A percentile compares a stretch with the other conserved stretches of the same genome.
Evolutionary conservation across 2,329 filamentous ascomycete genomes (phyloP).

Genomic region (Lecanicillium sp.): DNA sequence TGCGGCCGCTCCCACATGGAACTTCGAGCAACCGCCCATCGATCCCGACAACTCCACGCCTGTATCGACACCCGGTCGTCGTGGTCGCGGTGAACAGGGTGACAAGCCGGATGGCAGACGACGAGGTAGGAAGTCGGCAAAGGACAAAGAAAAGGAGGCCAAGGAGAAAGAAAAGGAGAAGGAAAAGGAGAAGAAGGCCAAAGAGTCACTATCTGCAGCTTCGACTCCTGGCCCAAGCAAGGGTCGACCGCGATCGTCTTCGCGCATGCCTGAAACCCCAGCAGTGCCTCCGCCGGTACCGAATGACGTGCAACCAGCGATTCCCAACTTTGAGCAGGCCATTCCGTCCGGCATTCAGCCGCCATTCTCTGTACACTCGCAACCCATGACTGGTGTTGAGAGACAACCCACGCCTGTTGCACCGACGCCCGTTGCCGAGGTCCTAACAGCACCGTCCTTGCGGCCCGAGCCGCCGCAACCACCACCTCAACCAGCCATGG

Average conservation of each 20-base stretch:
- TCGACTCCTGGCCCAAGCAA: constrained; percentile 36
- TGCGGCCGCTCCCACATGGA: constrained; percentile 66
- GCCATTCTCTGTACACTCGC: constrained; percentile 33
- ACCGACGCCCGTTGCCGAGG: constrained; percentile 40
- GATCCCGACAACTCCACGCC: constrained; percentile 57
- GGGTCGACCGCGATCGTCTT: constrained; percentile 49
- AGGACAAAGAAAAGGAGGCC: constrained; percentile 34
- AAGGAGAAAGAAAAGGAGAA: constrained; percentile 41
- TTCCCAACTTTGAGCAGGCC: constrained; percentile 39
- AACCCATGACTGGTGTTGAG: constrained; percentile 21
- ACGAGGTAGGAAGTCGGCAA: constrained; percentile 32
- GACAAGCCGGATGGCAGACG: constrained; percentile 42
- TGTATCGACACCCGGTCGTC: constrained; percentile 50
- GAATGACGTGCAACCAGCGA: constrained; percentile 35
- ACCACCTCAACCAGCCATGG: constrained; percentile 40
- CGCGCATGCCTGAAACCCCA: constrained; percentile 39
- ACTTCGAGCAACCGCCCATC: constrained; percentile 50
- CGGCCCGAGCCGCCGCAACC: constrained; percentile 48
- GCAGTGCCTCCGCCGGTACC: constrained; percentile 30
- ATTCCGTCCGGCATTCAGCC: constrained; percentile 35
- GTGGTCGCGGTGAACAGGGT: constrained; percentile 38
- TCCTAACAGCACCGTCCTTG: constrained; percentile 51
- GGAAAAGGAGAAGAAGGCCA: constrained; percentile 34
- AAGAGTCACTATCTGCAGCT: constrained; percentile 42
- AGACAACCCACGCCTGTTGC: constrained; percentile 8